phyloP scores from a whole-genome alignment of 1,284 basidiomycete species.

The Microbotryum violaceum region DNA sequence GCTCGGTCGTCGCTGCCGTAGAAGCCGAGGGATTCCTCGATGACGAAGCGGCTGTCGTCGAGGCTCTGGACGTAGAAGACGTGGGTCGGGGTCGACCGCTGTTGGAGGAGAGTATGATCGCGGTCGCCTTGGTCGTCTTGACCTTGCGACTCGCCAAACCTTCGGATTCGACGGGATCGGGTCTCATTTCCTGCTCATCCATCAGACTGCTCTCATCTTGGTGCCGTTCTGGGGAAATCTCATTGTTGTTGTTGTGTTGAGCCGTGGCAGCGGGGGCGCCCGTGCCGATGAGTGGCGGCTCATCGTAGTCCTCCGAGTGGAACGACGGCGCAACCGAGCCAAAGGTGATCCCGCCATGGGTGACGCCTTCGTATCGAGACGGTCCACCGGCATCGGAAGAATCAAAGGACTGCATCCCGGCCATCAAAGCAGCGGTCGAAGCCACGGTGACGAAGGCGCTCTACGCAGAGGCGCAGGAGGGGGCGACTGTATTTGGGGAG shows the following conservation, averaged over 20 bases:
- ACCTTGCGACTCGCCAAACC: neutral
- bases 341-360: constrained; percentile 1
- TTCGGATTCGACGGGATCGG: neutral
- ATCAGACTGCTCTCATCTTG: neutral
- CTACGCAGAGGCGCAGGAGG: too few relatives aligned
- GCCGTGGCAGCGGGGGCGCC: neutral
- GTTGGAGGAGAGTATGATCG: neutral
- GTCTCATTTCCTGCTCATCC: neutral
- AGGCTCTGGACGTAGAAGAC: neutral
- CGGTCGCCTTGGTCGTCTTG: neutral
- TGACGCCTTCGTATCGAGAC: neutral
- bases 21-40: neutral
- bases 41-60: neutral
- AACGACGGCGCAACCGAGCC: constrained; percentile 2
- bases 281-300: neutral
- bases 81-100: neutral
- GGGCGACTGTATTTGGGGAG: too few relatives aligned
- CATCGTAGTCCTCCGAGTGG: constrained; percentile 5
- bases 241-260: neutral
- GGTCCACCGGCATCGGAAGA: neutral
- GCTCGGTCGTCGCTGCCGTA: neutral
- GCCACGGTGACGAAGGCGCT: neutral
- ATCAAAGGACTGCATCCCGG: constrained; percentile 8
- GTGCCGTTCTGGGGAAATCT: neutral
- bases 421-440: neutral